phyloP scores from a whole-genome alignment of 2,329 filamentous ascomycete genomes.

The Sporothrix brasiliensis region DNA sequence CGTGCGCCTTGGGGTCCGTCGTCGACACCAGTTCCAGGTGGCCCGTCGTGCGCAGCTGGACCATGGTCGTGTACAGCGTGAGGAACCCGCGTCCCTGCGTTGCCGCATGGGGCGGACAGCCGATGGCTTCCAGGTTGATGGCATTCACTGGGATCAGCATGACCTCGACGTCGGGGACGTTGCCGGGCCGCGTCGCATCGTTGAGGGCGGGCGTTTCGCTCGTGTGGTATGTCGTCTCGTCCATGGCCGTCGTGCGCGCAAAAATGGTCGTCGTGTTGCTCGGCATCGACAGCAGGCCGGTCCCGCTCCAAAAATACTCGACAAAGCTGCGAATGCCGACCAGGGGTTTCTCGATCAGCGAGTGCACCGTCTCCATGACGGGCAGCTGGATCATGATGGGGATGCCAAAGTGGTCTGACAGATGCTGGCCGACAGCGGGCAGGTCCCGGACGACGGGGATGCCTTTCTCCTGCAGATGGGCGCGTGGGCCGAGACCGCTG shows the following conservation, averaged over 20 bases:
- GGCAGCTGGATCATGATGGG: slow-evolving; percentile 40
- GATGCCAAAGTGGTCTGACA: slow-evolving; percentile 41
- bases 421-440: slow-evolving; percentile 38
- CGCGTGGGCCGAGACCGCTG: slow-evolving; percentile 42
- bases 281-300: slow-evolving; percentile 37
- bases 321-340: slow-evolving; percentile 40
- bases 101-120: slow-evolving; percentile 21
- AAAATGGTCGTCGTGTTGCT: slow-evolving; percentile 39
- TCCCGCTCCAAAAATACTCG: slow-evolving; percentile 40
- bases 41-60: slow-evolving; percentile 42
- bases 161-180: slow-evolving; percentile 43
- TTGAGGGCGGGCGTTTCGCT: slow-evolving; percentile 34
- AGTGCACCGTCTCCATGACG: slow-evolving; percentile 37
- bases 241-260: slow-evolving; percentile 39
- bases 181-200: slow-evolving; percentile 35
- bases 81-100: slow-evolving; percentile 35
- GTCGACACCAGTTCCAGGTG: slow-evolving; percentile 42
- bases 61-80: slow-evolving; percentile 39
- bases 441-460: slow-evolving; percentile 39
- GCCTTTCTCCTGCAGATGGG: slow-evolving; percentile 34
- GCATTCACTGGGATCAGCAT: slow-evolving; percentile 46
- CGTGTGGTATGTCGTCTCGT: slow-evolving; percentile 40
- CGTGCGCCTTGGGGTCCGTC: slow-evolving; percentile 42
- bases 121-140: slow-evolving; percentile 43
- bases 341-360: slow-evolving; percentile 35